Conservation (phyloP, 2,329 filamentous ascomycete species). For the Xylaria sp. region DNA sequence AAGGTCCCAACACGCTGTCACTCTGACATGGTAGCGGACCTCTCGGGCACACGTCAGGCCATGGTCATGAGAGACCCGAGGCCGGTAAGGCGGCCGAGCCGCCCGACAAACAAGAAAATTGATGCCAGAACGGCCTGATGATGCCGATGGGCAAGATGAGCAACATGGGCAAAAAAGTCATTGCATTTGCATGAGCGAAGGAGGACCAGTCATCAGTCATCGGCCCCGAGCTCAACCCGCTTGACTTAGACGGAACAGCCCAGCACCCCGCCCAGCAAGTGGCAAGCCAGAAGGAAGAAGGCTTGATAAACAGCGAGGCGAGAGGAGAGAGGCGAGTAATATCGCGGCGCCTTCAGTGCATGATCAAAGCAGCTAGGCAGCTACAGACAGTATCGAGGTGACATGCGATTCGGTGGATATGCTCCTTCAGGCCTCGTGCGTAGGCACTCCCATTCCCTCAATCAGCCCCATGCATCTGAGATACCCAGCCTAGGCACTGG, state of each 20-base stretch:
- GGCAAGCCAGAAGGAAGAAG: not conserved
- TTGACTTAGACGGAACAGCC: not conserved
- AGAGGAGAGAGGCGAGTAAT: constrained; percentile 12
- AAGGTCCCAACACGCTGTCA: constrained; percentile 30
- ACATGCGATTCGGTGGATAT: constrained; percentile 15
- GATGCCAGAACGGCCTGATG: constrained; percentile 11
- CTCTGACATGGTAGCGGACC: constrained; percentile 26
- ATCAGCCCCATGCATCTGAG: constrained; percentile 28
- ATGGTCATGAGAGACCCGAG: constrained; percentile 18
- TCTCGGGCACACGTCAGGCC: constrained; percentile 23
- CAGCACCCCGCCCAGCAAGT: not conserved
- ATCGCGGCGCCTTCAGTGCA: constrained; percentile 13
- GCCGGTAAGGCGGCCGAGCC: constrained; percentile 26
- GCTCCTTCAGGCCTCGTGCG: constrained; percentile 11
- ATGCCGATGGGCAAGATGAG: not conserved
- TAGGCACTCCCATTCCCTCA: constrained; percentile 6
- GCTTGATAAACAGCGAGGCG: constrained; percentile 14
- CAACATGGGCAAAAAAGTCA: not conserved
- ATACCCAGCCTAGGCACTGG: not conserved
- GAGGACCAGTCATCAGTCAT: not conserved
- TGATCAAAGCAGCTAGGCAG: constrained; percentile 15
- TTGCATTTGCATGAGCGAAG: constrained; percentile 3
- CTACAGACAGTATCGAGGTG: constrained; percentile 4
- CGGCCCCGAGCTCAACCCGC: constrained; percentile 4
- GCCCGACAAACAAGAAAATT: not conserved